phyloP scores from a whole-genome alignment of 495 filamentous ascomycete species.

The Hypoxylon perforatum region DNA sequence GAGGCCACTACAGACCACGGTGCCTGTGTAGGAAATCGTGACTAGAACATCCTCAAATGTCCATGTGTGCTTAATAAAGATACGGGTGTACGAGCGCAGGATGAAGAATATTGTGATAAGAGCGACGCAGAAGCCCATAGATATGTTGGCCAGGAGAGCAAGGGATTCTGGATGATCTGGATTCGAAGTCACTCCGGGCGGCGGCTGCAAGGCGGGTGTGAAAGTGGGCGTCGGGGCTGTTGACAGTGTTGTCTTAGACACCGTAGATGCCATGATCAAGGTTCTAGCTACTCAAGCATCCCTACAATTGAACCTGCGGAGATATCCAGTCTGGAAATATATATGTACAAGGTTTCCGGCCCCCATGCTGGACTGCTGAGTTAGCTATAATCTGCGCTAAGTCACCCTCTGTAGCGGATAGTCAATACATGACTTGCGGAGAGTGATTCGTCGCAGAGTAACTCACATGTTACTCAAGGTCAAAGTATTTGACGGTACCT shows the following conservation, averaged over 20 bases:
- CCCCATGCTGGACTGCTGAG: too few relatives aligned
- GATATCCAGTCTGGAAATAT: too few relatives aligned
- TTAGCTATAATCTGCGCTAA: too few relatives aligned
- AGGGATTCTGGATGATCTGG: slow-evolving; percentile 24
- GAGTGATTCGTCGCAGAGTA: too few relatives aligned
- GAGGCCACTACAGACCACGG: slow-evolving; percentile 30
- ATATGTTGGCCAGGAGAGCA: slow-evolving; percentile 26
- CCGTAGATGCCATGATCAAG: background rate
- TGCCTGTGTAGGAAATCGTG: slow-evolving; percentile 1
- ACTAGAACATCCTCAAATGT: slow-evolving; percentile 44
- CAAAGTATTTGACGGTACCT: too few relatives aligned
- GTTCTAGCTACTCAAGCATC: too few relatives aligned
- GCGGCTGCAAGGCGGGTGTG: slow-evolving; percentile 25
- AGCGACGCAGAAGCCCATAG: slow-evolving; percentile 37
- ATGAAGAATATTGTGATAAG: slow-evolving; percentile 44
- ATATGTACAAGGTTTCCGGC: too few relatives aligned
- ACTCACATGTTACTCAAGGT: too few relatives aligned
- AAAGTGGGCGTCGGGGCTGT: background rate
- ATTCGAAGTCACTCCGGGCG: slow-evolving; percentile 27
- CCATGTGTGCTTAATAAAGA: slow-evolving; percentile 37
- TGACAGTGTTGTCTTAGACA: background rate
- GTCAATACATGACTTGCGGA: too few relatives aligned
- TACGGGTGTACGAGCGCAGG: slow-evolving; percentile 43
- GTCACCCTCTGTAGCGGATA: too few relatives aligned
- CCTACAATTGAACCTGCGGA: too few relatives aligned